Conservation (phyloP, 441 rosid species). For the Populus trichocarpa region DNA sequence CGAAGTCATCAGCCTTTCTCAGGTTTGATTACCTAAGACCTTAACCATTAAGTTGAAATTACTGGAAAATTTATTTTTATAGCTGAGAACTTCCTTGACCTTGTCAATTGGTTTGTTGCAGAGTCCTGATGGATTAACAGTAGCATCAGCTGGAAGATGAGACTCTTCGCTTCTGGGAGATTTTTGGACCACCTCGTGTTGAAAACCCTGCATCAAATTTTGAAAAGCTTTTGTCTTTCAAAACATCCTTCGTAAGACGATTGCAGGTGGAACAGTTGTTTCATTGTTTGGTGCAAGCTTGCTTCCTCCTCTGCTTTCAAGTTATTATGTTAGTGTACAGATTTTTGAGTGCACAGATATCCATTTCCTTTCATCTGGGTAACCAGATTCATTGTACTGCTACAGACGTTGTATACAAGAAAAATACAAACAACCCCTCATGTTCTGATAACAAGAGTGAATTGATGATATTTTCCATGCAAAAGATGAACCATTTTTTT, state of each 20-base stretch:
- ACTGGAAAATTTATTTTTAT: background rate
- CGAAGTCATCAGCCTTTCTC: constrained; percentile 42
- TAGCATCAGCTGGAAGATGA: constrained; percentile 44
- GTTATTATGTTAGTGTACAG: background rate
- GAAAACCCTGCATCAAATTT: constrained; percentile 30
- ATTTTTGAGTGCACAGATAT: no score
- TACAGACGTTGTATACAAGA: background rate
- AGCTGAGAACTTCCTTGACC: background rate
- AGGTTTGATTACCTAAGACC: constrained; percentile 27
- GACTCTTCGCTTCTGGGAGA: constrained; percentile 50
- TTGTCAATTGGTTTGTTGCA: constrained; percentile 10
- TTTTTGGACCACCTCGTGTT: constrained; percentile 41
- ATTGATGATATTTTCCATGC: background rate
- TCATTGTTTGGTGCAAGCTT: background rate
- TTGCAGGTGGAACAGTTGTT: background rate
- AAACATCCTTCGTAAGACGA: constrained; percentile 38
- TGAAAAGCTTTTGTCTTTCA: constrained; percentile 39
- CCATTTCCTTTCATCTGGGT: no score
- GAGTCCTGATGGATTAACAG: constrained; percentile 51
- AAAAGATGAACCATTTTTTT: no score
- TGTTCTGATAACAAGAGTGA: background rate
- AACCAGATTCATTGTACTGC: background rate
- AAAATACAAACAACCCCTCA: background rate
- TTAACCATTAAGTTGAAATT: background rate
- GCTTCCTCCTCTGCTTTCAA: background rate